Evolutionary conservation across 1,284 basidiomycete species (phyloP).

Genomic region (Ustilago tritici): DNA sequence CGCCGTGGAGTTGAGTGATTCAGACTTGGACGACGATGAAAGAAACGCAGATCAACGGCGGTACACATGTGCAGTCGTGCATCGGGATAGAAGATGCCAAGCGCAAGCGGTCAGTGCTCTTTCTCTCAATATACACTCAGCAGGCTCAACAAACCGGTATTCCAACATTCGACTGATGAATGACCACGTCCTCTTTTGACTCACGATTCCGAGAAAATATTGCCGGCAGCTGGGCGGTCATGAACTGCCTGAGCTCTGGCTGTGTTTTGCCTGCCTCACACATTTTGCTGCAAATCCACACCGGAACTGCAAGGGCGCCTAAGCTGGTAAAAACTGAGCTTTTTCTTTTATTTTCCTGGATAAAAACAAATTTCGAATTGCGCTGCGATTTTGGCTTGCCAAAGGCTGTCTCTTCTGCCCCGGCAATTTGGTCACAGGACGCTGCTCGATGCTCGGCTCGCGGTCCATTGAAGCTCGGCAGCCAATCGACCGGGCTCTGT

Average conservation of each 20-base stretch:
- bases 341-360: neutral
- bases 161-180: neutral
- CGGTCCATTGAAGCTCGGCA: neutral
- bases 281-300: neutral
- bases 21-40: neutral
- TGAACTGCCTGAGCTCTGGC: neutral
- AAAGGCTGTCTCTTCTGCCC: neutral
- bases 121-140: no score
- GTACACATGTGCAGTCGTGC: conserved; percentile 7
- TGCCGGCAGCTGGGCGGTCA: neutral
- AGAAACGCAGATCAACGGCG: conserved; percentile 8
- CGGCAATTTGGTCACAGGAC: neutral
- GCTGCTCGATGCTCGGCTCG: neutral
- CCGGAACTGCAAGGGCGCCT: neutral
- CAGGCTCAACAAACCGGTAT: neutral
- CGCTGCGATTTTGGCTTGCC: neutral
- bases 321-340: neutral
- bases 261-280: neutral
- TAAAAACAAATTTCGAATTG: conserved; percentile 1
- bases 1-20: neutral
- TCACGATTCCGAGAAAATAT: neutral
- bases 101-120: neutral
- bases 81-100: conserved; percentile 6
- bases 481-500: neutral
- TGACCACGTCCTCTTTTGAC: neutral